Base-by-base conservation (phyloP, 495 filamentous ascomycete species). In the Hypoxylon crocopeplum region DNA sequence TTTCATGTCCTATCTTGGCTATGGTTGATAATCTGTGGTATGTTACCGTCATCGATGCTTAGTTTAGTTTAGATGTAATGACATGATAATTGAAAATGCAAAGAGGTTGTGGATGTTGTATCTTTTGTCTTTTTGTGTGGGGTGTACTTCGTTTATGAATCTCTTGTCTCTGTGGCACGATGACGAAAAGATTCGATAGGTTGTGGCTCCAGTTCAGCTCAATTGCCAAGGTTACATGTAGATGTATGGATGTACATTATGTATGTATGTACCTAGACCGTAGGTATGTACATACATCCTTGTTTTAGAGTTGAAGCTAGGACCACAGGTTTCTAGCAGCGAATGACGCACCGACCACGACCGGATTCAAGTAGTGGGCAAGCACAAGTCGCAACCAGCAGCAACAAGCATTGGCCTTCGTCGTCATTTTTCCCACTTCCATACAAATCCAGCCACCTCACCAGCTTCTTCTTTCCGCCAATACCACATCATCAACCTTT, bases 381-480 rank as follows among this genome's bases (percentile, higher is more conserved):
- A 37, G 29, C 15, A 41, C 29, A 45, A 5, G n/a, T n/a, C n/a
- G n/a, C n/a, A n/a, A n/a, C n/a, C n/a, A n/a, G n/a, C n/a, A n/a
- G n/a, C n/a, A n/a, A n/a, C n/a, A n/a, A n/a, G 32, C 41, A 56
- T 33, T 53, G 38, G 27, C 51, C 34, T 7, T 27, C 40, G 13
- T 65, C 62, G 62, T 65, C 62, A 65, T 62, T 56, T 65, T 56
- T 56, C 46, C 62, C 56, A 42, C 24, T 53, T 48, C 56, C 51
- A 59, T 56, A 53, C 56, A 61, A 56, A 66, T 66, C 62, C 51
- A 66, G 62, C 62, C 62, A 66, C 62, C 62, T 66, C 62, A 66
- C 36, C 56, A 66, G 56, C 62, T 66, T 64, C 30, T 30, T 6
- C 24, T 38, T 48, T 50, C 27, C 41, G 32, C 56, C 41, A 46